Evolutionary conservation across 1,139 yeast genomes (phyloP), one percentile per base, ranked within the genome.

Genomic region (Taiozyma onychis): DNA sequence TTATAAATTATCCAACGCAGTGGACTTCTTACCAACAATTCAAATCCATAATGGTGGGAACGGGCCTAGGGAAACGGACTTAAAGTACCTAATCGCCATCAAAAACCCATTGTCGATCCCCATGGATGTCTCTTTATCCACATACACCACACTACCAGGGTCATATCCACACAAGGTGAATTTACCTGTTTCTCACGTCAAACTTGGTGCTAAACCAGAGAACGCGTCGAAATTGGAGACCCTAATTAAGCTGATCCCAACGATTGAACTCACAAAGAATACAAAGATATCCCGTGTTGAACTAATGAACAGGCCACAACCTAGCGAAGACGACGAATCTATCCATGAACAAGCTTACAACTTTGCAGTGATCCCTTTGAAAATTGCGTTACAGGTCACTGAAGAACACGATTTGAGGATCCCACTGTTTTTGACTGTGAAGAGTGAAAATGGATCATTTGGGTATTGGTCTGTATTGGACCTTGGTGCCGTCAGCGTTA

Each of bases 201-300:
- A 44, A 27, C 41, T 66, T 0, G 60, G 56, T 7, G 37, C 54
- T 4, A 56, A 51, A 18, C 64, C 65, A 1, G 60, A 52, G 10
- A 56, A 54, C 27, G 32, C 52, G 1, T 39, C 51, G 1, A 62
- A 58, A 30, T 43, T 60, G 2, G 66, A 64, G 9, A 30, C 44
- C 0, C 48, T 62, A 4, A 43, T 63, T 1, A 58, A 59, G 26
- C 48, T 57, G 2, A 54, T 63, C 1, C 67, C 72, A 8, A 60
- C 66, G 0, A 41, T 59, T 1, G 54, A 57, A 32, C 51, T 66
- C 6, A 58, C 60, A 0, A 51, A 53, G 8, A 47, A 46, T 2
- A 58, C 69, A 1, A 64, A 60, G 26, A 14, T 58, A 0, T 56
- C 67, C 2, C 54, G 69, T 42, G 56, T 60, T 2, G 71, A 66